Base-by-base conservation (phyloP, 305 asterid genomes). In the Solanum hybrid region DNA sequence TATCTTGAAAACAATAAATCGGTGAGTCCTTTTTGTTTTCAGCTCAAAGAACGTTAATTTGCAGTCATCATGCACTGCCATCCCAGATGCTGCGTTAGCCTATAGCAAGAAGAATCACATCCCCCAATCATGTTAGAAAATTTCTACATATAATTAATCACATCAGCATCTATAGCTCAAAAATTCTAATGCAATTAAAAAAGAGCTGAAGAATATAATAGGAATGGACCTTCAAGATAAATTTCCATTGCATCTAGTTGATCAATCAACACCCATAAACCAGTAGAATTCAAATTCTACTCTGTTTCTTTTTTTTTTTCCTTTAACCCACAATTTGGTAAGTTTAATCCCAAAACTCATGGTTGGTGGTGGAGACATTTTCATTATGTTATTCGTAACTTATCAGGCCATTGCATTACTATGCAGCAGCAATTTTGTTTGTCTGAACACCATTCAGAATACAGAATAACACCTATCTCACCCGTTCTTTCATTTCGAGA, bases 31-130 rank as follows among this genome's bases (percentile, higher is more conserved):
- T 91, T 94, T 94, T 13, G 96, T 89, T 89, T 95, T 95, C 76
- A 95, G 93, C 85, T 95, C 97, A 91, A 93, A 78, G 92, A 95
- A 95, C 90, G 89, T 93, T 89, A 92, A 89, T 92, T 94, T 94
- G 92, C 98, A 95, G 17, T 94, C 96, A 89, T 95, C 96, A 27
- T 94, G 95, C 88, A 95, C 98, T 64, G 93, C 95, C 93, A 93
- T 93, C 86, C 96, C 96, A 88, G 96, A 94, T 8, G 92, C 94
- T 32, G 94, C 95, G 14, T 95, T 95, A 81, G 97, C 96, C 96
- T 94, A 77, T 73, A 78, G 45, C 17, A 35, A 19, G 51, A 78
- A 35, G 17, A 9, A 78, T 75, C 51, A 78, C 10, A 78, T 19
- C 17, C 51, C 45, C 9, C 29, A 35, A 19, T 78, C 84, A 78